Conservation (phyloP, 1,284 basidiomycete species). For the Malassezia brasiliensis region DNA sequence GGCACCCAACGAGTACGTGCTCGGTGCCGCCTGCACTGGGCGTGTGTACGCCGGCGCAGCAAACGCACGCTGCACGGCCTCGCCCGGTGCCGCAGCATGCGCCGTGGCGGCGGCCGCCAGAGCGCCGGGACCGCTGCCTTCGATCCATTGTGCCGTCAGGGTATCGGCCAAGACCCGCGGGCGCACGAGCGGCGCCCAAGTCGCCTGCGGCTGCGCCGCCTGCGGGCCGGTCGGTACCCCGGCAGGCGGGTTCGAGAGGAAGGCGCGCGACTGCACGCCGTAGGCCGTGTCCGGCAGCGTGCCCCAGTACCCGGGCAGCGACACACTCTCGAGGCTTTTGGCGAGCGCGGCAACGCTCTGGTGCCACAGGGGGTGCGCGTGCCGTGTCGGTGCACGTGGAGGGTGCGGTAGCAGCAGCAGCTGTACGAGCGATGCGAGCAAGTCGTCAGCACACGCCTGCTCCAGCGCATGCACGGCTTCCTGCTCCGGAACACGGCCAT, state of each 20-base stretch:
- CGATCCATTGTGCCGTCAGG: constrained; percentile 1
- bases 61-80: constrained; percentile 2
- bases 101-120: background rate
- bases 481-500: constrained; percentile 7
- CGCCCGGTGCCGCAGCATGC: background rate
- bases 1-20: background rate
- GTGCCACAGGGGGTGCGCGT: constrained; percentile 10
- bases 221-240: background rate
- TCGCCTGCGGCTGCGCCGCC: background rate
- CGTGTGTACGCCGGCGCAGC: background rate
- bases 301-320: constrained; percentile 28
- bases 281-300: constrained; percentile 17
- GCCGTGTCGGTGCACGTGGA: background rate
- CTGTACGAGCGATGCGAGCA: constrained; percentile 24
- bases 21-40: background rate
- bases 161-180: constrained; percentile 12
- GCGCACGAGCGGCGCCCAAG: constrained; percentile 10
- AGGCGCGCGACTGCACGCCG: constrained; percentile 5
- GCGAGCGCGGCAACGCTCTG: constrained; percentile 25
- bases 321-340: constrained; percentile 20
- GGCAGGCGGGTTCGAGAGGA: background rate
- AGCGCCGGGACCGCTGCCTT: background rate
- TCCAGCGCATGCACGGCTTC: constrained; percentile 21
- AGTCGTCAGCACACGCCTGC: constrained; percentile 19
- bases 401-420: constrained; percentile 22